Conservation (phyloP, 805 yeast species). For the Ogataea thermomethanolica region DNA sequence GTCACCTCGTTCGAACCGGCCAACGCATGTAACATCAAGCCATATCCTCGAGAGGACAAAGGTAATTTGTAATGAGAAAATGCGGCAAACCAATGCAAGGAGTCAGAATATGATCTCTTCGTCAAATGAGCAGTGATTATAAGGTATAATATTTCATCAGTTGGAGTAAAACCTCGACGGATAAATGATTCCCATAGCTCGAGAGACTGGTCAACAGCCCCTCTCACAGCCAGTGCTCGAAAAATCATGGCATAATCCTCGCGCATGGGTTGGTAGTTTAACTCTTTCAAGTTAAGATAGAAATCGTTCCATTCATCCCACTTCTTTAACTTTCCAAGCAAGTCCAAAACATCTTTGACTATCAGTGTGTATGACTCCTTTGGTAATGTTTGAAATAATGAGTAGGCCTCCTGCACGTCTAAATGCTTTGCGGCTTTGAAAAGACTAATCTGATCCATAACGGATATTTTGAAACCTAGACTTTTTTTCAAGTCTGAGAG, state of each 20-base stretch:
- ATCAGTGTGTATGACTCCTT: neutral
- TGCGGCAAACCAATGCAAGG: slow-evolving; percentile 35
- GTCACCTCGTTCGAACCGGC: slow-evolving; percentile 36
- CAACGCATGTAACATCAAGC: slow-evolving; percentile 34
- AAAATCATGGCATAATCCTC: slow-evolving; percentile 59
- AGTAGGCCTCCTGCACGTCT: slow-evolving; percentile 4
- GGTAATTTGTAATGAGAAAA: slow-evolving; percentile 31
- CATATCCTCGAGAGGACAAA: slow-evolving; percentile 32
- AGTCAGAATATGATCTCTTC: slow-evolving; percentile 36
- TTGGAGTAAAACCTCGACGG: slow-evolving; percentile 46
- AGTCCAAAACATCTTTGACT: neutral
- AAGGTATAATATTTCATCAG: slow-evolving; percentile 40
- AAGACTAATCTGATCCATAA: slow-evolving; percentile 21
- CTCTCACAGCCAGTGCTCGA: slow-evolving; percentile 57
- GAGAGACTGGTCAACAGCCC: slow-evolving; percentile 37
- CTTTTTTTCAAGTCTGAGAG: slow-evolving; percentile 14
- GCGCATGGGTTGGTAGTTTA: slow-evolving; percentile 40
- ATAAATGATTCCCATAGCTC: slow-evolving; percentile 42
- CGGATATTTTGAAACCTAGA: slow-evolving; percentile 4
- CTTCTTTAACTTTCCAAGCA: slow-evolving; percentile 4
- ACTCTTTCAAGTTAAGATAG: slow-evolving; percentile 58
- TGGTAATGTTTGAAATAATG: slow-evolving; percentile 3
- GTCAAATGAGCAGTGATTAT: slow-evolving; percentile 41
- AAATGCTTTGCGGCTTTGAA: slow-evolving; percentile 11
- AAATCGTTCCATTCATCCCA: slow-evolving; percentile 55